phyloP scores from a whole-genome alignment of 2,329 filamentous ascomycete genomes.

The Botrytis fabae region DNA sequence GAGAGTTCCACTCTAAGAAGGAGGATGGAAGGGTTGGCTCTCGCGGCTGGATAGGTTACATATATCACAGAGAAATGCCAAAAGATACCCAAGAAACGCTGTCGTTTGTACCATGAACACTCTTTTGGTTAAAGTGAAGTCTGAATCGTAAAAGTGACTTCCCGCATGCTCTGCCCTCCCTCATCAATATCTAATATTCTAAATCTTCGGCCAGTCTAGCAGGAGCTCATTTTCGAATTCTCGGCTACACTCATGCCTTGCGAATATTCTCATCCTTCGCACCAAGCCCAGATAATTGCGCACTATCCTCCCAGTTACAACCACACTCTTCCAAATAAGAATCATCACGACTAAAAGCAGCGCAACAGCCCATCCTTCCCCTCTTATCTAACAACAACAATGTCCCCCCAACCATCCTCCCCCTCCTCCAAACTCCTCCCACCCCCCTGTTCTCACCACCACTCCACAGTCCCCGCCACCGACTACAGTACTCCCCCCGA shows the following conservation, averaged over 20 bases:
- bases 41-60: conserved; percentile 40
- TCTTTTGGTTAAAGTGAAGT: not conserved
- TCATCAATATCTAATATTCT: not conserved
- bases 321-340: not conserved
- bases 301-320: not conserved
- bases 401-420: not conserved
- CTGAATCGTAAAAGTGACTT: not conserved
- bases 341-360: not conserved
- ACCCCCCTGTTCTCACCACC: not conserved
- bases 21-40: conserved; percentile 50
- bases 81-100: not conserved
- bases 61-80: conserved; percentile 14
- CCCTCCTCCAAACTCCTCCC: not conserved
- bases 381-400: not conserved
- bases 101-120: not conserved
- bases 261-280: not conserved
- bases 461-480: too few species aligned
- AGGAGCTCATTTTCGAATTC: not conserved
- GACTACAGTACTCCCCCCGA: too few species aligned
- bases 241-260: not conserved
- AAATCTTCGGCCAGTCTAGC: not conserved
- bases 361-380: not conserved
- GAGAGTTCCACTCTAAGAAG: conserved; percentile 52
- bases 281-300: not conserved
- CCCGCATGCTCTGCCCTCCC: too few species aligned